Evolutionary conservation across 345 rosid species (phyloP), one percentile per base, ranked within the genome.

Genomic region (Moricandia arvensis): DNA sequence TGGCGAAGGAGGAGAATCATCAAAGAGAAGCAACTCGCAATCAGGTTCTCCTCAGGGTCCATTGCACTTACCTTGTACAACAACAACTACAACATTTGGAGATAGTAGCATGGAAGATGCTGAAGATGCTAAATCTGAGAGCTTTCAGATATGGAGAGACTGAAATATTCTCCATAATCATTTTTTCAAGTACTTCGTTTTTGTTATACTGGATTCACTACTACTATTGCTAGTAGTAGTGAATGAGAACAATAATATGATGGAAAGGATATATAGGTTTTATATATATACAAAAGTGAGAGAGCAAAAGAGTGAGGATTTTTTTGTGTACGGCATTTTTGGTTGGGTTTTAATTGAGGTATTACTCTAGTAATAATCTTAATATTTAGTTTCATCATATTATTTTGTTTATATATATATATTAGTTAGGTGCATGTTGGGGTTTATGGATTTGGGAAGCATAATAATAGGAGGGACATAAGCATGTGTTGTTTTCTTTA

Each of bases 41-140:
- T 89, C 93, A 1, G 84, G 82, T 51, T 90, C 99, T 35, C 94
- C 99, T 17, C 89, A 90, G 72, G 93, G 96, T 45, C 97, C 97
- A 31, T 84, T 95, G 69, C 93, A 90, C 66, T 76, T 89, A 68
- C 76, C 35, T 3, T 65, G 33, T 45, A 77, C 76, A 5, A 72
- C 81, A 47, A 77, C 80, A 47, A 82, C 80, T 64, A 82, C 82
- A 69, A 85, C 88, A 2, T 75, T 85, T 72, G 86, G 87, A 71
- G 96, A 94, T 60, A 84, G 87, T 83, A 79, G 87, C 84, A 96
- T 88, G 80, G 93, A 91, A 49, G 93, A 90, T 33, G 85, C 78
- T 26, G 90, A 89, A 63, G 96, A 91, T 69, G 86, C 84, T 64
- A 89, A 87, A 72, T 92, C 94, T 6, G 91, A 92, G 79, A 80